Base-by-base conservation (phyloP, 768 basidiomycete species). In the Saitozyma sp. region DNA sequence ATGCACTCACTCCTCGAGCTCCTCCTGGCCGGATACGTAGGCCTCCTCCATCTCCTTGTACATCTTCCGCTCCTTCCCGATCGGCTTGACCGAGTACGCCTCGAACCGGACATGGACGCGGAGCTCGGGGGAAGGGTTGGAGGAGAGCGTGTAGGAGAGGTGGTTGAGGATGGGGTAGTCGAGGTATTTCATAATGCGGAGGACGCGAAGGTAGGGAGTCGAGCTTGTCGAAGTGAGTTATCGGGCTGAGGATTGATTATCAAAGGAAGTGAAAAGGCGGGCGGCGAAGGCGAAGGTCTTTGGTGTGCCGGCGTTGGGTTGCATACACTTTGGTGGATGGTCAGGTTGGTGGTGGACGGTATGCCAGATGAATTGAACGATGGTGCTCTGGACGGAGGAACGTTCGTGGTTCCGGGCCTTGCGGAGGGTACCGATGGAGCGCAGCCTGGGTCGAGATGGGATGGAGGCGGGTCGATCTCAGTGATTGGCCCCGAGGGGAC, bases 61-160 rank as follows among this genome's bases (percentile, higher is more conserved):
- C 79, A 97, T 88, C 78, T 89, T 91, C 86, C 93, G 92, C 84
- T 99, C 96, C 74, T 90, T 89, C 70, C 91, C 90, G 80, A 96
- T 89, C 80, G 93, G 89, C 85, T 99, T 99, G 85, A 92, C 93
- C 75, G 89, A 91, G 83, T 97, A 99, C 0, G 92, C 94, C 80
- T 97, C 95, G 80, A 98, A 88, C 68, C 92, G 86, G 50, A 91
- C 92, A 81, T 91, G 88, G 8, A 95, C 91, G 6, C 87, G 85
- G 79, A 91, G 91, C 80, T 80, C 79, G 9, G 72, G 65, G 5
- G 71, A 65, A 2, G 65, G 61, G 49, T 93, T 90, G 53, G 89
- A 86, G 10, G 92, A 90, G 53, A 94, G 87, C 14, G 87, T 85
- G 74, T 88, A 86, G 0, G 89, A 87, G 61, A 96, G 86, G 58